Base-by-base conservation (phyloP, 257 asterid genomes). In the Solanum pinnatisectum region DNA sequence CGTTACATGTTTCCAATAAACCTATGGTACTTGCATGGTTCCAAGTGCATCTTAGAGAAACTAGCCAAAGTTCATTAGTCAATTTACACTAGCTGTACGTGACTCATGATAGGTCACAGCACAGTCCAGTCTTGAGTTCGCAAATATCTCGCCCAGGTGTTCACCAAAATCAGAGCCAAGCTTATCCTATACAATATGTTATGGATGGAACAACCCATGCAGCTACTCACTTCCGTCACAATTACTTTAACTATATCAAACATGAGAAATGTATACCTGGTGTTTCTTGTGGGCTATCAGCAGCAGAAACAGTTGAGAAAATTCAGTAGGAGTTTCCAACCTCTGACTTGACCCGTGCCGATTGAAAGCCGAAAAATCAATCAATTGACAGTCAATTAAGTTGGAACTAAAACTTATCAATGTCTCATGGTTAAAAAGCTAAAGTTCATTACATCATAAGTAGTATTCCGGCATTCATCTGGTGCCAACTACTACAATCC, bases 301-400 rank as follows among this genome's bases (percentile, higher is more conserved):
- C 27, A 94, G 97, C 79, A 88, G 71, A 89, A 92, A 88, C 35
- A 90, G 90, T 87, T 90, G 94, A 35, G 93, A 89, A 90, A 90
- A 91, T 85, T 88, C 88, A 33, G 90, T 88, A 79, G 91, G 88
- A 90, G 86, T 83, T 76, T 65, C 91, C 86, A 12, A 90, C 85
- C 91, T 88, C 90, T 90, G 91, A 90, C 87, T 82, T 63, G 46
- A 67, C 59, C 87, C 46, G 65, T 84, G 36, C 84, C 25, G 39
- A 59, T 72, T 12, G 74, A 86, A 23, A 63, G 18, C 60, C 35
- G 49, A 86, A 52, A 71, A 71, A 30, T 6, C 30, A 81, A 35
- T 46, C 68, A 44, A 79, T 44, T 79, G 74, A 27, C 39, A 79
- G 40, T 44, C 67, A 30, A 81, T 81, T 81, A 81, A 27, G 42